Percentiles rank a stretch among this genome's conserved stretches.
Conservation (phyloP, 495 filamentous ascomycete species). For the Penicillium samsonianum region DNA sequence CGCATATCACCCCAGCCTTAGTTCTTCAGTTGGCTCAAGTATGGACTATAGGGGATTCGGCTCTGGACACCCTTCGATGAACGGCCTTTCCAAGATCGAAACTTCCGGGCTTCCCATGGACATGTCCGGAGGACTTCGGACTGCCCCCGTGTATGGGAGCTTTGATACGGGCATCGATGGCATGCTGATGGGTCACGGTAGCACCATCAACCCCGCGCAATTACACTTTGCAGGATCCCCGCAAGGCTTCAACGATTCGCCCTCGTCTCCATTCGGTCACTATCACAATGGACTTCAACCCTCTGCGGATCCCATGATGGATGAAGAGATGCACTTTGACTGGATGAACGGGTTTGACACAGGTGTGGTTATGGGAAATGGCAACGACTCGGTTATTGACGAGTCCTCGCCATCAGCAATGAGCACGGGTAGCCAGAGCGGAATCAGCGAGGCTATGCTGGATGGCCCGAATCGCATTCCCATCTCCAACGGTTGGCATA, state of each 20-base stretch:
- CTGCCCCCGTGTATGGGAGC: slow-evolving; percentile 71
- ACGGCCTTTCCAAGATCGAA: slow-evolving; percentile 81
- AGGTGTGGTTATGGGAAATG: slow-evolving; percentile 67
- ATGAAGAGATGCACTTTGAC: slow-evolving; percentile 77
- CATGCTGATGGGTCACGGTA: slow-evolving; percentile 70
- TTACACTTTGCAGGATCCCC: slow-evolving; percentile 89
- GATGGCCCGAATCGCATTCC: slow-evolving; percentile 69
- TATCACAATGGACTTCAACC: slow-evolving; percentile 60
- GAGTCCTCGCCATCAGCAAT: slow-evolving; percentile 94
- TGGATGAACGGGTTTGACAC: slow-evolving; percentile 87
- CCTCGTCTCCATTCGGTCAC: slow-evolving; percentile 71
- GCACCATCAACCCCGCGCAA: slow-evolving; percentile 93
- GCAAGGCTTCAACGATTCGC: slow-evolving; percentile 63
- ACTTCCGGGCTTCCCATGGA: slow-evolving; percentile 69
- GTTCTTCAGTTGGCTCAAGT: slow-evolving; percentile 62
- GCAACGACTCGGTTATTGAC: slow-evolving; percentile 77
- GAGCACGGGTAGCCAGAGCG: slow-evolving; percentile 88
- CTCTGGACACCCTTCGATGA: slow-evolving; percentile 52
- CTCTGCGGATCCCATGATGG: slow-evolving; percentile 51
- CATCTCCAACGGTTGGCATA: slow-evolving; percentile 64
- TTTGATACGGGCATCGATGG: slow-evolving; percentile 75
- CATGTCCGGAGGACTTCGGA: slow-evolving; percentile 66
- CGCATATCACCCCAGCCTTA: slow-evolving; percentile 66
- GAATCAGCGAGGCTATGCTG: slow-evolving; percentile 88
- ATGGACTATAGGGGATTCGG: slow-evolving; percentile 74